phyloP scores from a whole-genome alignment of 2,329 filamentous ascomycete species.

The Colletotrichum plurivorum region DNA sequence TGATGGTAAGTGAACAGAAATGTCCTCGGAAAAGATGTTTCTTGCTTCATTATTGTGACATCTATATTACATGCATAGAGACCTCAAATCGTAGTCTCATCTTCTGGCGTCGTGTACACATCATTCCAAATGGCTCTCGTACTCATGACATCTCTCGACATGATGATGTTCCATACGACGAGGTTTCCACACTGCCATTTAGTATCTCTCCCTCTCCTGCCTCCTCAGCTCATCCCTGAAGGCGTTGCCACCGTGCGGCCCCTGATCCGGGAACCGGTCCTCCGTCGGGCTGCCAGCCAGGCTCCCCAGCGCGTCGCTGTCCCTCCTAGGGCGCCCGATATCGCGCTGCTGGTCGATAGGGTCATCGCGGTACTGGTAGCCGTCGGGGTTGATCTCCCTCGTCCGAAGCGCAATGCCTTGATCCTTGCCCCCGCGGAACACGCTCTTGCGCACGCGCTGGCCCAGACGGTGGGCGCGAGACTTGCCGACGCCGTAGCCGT shows the following conservation, averaged over 20 bases:
- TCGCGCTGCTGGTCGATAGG: constrained; percentile 44
- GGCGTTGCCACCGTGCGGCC: constrained; percentile 54
- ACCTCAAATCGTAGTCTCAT: constrained; percentile 8
- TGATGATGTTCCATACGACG: neutral
- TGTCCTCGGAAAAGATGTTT: neutral
- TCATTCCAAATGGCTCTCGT: constrained; percentile 9
- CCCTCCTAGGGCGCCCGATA: constrained; percentile 49
- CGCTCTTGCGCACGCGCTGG: constrained; percentile 48
- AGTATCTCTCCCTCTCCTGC: constrained; percentile 58
- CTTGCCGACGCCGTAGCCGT: constrained; percentile 61
- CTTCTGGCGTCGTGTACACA: constrained; percentile 6
- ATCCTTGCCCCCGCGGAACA: constrained; percentile 44
- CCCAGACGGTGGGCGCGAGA: constrained; percentile 53
- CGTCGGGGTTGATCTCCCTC: constrained; percentile 39
- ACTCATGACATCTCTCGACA: constrained; percentile 7
- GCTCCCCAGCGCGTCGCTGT: constrained; percentile 66
- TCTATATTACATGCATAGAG: constrained; percentile 28
- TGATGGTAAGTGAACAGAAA: too few species aligned
- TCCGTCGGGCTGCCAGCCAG: constrained; percentile 63
- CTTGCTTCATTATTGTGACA: constrained; percentile 33
- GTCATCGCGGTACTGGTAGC: constrained; percentile 53
- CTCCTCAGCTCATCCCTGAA: constrained; percentile 66
- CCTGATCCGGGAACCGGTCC: constrained; percentile 56
- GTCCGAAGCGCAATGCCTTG: constrained; percentile 59
- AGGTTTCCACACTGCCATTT: constrained; percentile 19